Evolutionary conservation across 495 filamentous ascomycete genomes (phyloP).

Genomic region (Penicillium longicatenatum): DNA sequence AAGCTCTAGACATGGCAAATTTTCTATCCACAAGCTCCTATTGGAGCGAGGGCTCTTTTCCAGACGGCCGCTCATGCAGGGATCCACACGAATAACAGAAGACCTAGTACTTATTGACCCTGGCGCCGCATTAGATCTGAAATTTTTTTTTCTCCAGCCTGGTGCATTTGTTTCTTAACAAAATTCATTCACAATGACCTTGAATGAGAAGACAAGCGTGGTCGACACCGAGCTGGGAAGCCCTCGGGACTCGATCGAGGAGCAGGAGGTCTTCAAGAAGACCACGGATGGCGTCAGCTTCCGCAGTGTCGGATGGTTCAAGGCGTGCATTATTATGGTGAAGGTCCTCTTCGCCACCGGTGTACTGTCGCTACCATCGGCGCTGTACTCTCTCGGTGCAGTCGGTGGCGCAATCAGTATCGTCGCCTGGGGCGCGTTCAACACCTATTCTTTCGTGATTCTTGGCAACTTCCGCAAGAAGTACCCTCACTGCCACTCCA

Average conservation of each 20-base stretch:
- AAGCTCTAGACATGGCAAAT: too few relatives aligned
- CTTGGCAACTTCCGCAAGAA: slow-evolving; percentile 34
- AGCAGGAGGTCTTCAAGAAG: slow-evolving; percentile 54
- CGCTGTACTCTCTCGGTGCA: slow-evolving; percentile 63
- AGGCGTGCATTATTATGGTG: slow-evolving; percentile 55
- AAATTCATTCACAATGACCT: neutral
- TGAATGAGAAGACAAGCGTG: neutral
- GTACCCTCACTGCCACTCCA: slow-evolving; percentile 45
- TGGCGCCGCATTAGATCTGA: neutral
- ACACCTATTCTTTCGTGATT: slow-evolving; percentile 47
- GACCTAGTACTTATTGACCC: too few relatives aligned
- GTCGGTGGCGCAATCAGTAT: slow-evolving; percentile 57
- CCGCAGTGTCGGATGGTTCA: slow-evolving; percentile 54
- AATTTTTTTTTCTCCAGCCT: neutral
- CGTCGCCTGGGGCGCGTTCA: slow-evolving; percentile 58
- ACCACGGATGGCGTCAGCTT: slow-evolving; percentile 51
- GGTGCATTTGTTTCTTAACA: neutral
- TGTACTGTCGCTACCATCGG: slow-evolving; percentile 59
- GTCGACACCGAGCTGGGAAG: slow-evolving; percentile 5
- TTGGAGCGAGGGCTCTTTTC: too few relatives aligned
- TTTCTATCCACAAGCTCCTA: too few relatives aligned
- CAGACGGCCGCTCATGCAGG: too few relatives aligned
- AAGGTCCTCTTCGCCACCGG: slow-evolving; percentile 58
- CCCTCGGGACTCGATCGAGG: slow-evolving; percentile 15
- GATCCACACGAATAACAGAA: too few relatives aligned